Conservation (phyloP, 2,329 filamentous ascomycete species). For the Aspergillus novoparasiticus region DNA sequence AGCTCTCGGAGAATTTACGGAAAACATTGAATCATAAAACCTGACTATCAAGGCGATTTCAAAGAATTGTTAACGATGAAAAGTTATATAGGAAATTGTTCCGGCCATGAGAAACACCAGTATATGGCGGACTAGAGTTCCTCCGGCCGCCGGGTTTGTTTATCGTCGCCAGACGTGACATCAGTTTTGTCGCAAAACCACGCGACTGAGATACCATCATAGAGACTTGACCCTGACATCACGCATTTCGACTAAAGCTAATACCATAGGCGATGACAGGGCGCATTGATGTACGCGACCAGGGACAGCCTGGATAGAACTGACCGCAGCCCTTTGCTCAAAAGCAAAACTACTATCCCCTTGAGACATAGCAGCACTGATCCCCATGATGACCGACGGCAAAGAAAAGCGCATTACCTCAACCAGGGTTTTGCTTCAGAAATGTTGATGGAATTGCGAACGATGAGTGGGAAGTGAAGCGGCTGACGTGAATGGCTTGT, state of each 20-base stretch:
- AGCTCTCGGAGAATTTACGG: neutral
- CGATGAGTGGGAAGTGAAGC: neutral
- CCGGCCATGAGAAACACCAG: neutral
- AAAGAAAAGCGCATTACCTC: neutral
- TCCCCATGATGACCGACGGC: too few relatives aligned
- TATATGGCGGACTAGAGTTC: neutral
- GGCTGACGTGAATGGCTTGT: neutral
- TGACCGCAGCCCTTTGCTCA: neutral
- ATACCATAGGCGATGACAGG: neutral
- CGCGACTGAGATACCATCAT: neutral
- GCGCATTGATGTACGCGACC: neutral
- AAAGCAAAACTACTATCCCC: neutral
- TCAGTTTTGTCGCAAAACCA: too few relatives aligned
- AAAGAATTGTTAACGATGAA: neutral
- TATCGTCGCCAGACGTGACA: neutral
- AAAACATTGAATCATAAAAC: neutral
- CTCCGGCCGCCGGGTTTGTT: neutral
- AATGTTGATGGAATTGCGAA: neutral
- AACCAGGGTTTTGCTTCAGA: accelerated
- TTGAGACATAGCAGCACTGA: too few relatives aligned
- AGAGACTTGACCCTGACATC: neutral
- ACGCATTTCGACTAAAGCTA: neutral
- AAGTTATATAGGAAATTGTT: neutral
- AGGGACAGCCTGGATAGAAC: too few relatives aligned
- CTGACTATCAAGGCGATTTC: neutral